phyloP scores from a whole-genome alignment of 164 flowering plant species.

The Berberis thunbergii region DNA sequence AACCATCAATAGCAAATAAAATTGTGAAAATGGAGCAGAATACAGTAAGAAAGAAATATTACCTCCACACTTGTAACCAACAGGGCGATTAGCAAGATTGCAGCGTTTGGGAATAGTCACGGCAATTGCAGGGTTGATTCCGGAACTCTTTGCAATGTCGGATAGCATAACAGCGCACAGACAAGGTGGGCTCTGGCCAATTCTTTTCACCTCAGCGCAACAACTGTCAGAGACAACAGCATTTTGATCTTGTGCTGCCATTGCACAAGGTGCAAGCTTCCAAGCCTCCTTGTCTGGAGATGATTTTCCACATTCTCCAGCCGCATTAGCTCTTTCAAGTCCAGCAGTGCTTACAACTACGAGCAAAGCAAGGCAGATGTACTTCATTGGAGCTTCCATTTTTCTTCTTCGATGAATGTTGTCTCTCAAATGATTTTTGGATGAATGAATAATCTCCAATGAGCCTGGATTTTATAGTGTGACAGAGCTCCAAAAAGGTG shows the following conservation, averaged over 20 bases:
- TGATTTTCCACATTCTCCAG: constrained; percentile 43
- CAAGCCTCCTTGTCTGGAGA: constrained; percentile 38
- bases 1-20: background rate
- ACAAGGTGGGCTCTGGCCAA: constrained; percentile 56
- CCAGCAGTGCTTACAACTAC: constrained; percentile 17
- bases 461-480: constrained; percentile 13
- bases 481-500: constrained; percentile 7
- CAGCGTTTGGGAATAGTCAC: constrained; percentile 71
- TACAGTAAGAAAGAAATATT: background rate
- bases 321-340: constrained; percentile 21
- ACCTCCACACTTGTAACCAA: constrained; percentile 79
- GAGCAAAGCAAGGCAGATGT: constrained; percentile 22
- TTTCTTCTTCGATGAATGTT: constrained; percentile 12
- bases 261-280: constrained; percentile 42
- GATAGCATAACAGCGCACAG: constrained; percentile 79
- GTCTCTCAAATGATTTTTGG: background rate
- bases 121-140: constrained; percentile 51
- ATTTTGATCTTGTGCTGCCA: constrained; percentile 34
- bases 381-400: constrained; percentile 28
- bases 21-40: background rate
- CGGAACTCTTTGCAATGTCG: constrained; percentile 37
- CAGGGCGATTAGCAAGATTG: constrained; percentile 66
- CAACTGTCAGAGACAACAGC: constrained; percentile 31
- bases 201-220: constrained; percentile 33
- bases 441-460: too few species aligned